Evolutionary conservation across 2,329 filamentous ascomycete genomes (phyloP).

Genomic region (Xylariaceae sp.): DNA sequence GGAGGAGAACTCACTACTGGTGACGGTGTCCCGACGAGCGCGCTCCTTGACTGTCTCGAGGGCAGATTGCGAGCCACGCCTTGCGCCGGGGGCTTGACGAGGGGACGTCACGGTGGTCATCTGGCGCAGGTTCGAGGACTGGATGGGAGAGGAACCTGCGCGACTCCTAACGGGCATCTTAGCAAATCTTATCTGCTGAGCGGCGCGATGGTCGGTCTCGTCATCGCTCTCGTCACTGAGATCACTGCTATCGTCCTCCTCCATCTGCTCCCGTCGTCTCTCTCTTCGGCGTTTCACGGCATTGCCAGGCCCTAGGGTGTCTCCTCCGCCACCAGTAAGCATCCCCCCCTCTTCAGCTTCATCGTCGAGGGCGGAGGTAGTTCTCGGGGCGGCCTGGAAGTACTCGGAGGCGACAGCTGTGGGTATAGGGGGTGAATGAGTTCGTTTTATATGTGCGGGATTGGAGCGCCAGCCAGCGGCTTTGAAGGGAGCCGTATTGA

Average conservation of each 20-base stretch:
- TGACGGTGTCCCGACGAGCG: slow-evolving; percentile 69
- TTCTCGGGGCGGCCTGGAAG: slow-evolving; percentile 66
- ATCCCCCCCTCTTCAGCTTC: slow-evolving; percentile 70
- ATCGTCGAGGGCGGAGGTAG: slow-evolving; percentile 62
- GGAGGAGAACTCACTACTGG: slow-evolving; percentile 78
- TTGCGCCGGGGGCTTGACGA: slow-evolving; percentile 40
- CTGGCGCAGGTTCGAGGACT: slow-evolving; percentile 60
- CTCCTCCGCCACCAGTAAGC: slow-evolving; percentile 63
- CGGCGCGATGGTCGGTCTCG: slow-evolving; percentile 66
- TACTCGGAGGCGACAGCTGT: slow-evolving; percentile 80
- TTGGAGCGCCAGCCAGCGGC: slow-evolving; percentile 76
- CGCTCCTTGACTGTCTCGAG: slow-evolving; percentile 67
- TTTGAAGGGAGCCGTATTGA: slow-evolving; percentile 79
- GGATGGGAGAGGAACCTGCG: slow-evolving; percentile 82
- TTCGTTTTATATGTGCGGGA: slow-evolving; percentile 72
- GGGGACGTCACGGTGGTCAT: slow-evolving; percentile 47
- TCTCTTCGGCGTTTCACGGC: slow-evolving; percentile 61
- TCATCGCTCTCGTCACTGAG: slow-evolving; percentile 82
- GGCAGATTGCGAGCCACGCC: slow-evolving; percentile 68
- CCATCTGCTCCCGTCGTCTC: slow-evolving; percentile 66
- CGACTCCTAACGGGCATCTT: slow-evolving; percentile 89
- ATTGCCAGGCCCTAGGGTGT: slow-evolving; percentile 65
- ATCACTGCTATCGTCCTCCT: slow-evolving; percentile 83
- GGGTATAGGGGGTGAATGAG: slow-evolving; percentile 81
- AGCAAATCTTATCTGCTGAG: slow-evolving; percentile 89